phyloP scores from a whole-genome alignment of 2,329 filamentous ascomycete genomes.

The Tolypocladium album region DNA sequence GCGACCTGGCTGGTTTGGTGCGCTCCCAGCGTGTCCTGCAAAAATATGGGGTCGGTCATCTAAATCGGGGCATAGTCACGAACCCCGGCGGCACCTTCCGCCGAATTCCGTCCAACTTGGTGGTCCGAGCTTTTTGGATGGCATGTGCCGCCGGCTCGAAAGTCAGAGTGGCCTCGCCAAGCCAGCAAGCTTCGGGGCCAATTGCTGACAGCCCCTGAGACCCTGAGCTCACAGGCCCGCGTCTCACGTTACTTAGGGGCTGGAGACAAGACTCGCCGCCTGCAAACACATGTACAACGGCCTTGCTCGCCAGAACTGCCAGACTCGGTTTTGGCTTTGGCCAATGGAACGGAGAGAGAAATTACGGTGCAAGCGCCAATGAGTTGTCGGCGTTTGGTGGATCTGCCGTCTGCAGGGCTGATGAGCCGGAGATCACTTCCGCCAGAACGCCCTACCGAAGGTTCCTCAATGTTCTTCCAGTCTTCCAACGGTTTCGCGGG shows the following conservation, averaged over 20 bases:
- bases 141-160: not conserved
- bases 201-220: not conserved
- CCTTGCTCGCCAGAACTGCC: not conserved
- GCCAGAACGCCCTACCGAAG: not conserved
- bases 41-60: not conserved
- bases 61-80: not conserved
- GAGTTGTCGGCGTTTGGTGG: not conserved
- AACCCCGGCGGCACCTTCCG: not conserved
- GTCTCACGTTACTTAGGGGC: not conserved
- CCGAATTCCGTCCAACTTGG: not conserved
- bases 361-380: not conserved
- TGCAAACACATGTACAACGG: not conserved
- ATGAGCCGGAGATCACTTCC: not conserved
- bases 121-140: not conserved
- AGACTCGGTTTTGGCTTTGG: not conserved
- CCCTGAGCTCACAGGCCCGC: not conserved
- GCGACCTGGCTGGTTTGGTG: not conserved
- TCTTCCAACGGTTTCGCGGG: too few relatives aligned
- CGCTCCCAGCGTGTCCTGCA: not conserved
- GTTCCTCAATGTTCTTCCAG: not conserved
- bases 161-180: not conserved
- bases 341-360: not conserved
- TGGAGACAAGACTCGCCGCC: not conserved
- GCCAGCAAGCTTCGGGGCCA: not conserved
- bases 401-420: not conserved